Base-by-base conservation (phyloP, 257 asterid species). In the Petunia axillaris region DNA sequence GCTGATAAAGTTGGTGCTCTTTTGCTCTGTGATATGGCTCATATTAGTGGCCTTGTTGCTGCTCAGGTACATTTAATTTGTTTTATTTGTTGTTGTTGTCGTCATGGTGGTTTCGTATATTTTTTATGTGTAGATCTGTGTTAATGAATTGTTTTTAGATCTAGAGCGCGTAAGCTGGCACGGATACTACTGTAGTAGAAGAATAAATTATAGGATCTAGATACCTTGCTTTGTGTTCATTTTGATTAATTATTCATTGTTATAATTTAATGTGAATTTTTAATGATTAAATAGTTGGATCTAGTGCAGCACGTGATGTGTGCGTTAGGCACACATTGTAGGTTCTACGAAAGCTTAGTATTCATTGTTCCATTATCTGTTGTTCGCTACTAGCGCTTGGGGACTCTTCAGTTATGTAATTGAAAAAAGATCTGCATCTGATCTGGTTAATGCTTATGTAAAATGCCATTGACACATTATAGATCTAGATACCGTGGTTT, bases 1-100 rank as follows among this genome's bases (percentile, higher is more conserved):
- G 94, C 96, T 2, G 94, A 88, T 48, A 91, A 91, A 85, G 84
- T 86, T 73, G 96, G 96, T 2, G 98, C 98, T 13, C 86, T 94
- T 15, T 82, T 94, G 91, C 90, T 93, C 59, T 94, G 98, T 65
- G 98, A 95, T 82, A 95, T 94, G 98, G 98, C 98, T 60, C 98
- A 95, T 80, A 93, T 95, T 52, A 94, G 98, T 84, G 98, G 98
- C 60, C 94, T 94, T 76, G 98, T 94, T 81, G 98, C 98, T 80
- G 98, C 98, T 90, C 97, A 90, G 93, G 97, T 93, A 82, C 81
- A 50, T 43, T 5, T 35, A 52, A 43, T 5, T 64, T n/a, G 15
- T 57, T 67, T 35, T 7, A 11, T 79, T 25, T 25, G 25, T 25
- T 25, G 25, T 36, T 58, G 64, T 58, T 11, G 16, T 58, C 13